Evolutionary conservation across 106 monocot species (phyloP), one percentile per base, ranked within the genome.

Genomic region (Cymbidium sinense): DNA sequence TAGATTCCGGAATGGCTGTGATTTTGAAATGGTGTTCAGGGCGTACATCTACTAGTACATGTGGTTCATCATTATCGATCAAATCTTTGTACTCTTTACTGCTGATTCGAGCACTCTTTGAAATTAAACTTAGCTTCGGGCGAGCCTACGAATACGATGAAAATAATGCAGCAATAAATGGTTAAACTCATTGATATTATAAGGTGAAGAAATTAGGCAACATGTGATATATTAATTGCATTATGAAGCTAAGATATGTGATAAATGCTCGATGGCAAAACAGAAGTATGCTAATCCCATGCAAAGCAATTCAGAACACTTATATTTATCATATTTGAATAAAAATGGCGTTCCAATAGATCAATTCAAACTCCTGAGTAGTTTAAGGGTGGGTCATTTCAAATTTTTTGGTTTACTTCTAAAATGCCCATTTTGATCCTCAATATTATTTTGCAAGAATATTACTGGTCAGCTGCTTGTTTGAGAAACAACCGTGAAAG

Each of bases 11-110:
- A 70, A 99, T 82, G 3, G 90, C 82, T 62, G 92, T 76, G 67
- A 95, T 95, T 62, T 83, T 83, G 82, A 90, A 95, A 58, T 99
- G 99, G 61, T 99, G 99, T 3, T 79, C 76, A 6, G 99, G 99
- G 7, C 99, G 86, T 27, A 95, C 99, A 75, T 99, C 99, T 75
- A 99, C 50, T 77, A 99, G 65, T 12, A 95, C 21, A 75, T 93
- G 95, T 30, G 88, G 86, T 47, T 95, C 83, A 2, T 83, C 76
- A 6, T 80, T 83, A 21, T 95, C 87, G 62, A 91, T 30, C 19
- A 78, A 10, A 64, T 78, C 76, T 76, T 95, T 99, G 79, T 95
- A 99, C 67, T 89, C 86, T 69, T 12, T 83, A 23, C 83, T 82
- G 73, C 86, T 91, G 65, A 99, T 82, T 36, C 99, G 76, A 13